Conservation (phyloP, 331 rosid genomes). For the Telfairia occidentalis region DNA sequence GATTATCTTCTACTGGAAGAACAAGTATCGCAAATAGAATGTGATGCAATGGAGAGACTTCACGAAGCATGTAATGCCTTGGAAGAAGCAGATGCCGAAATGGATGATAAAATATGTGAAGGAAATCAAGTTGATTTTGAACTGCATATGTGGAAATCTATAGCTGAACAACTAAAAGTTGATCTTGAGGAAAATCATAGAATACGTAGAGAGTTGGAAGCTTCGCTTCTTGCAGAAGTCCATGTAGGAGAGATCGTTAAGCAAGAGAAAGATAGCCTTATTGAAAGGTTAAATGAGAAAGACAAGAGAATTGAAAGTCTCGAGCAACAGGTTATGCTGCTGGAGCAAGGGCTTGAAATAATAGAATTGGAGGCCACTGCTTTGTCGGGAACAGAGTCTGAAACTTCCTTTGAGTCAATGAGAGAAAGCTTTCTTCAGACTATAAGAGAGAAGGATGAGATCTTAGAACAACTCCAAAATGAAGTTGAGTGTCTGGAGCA, state of each 20-base stretch:
- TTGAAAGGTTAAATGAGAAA: constrained; percentile 26
- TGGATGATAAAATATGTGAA: constrained; percentile 43
- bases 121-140: constrained; percentile 60
- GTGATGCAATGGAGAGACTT: constrained; percentile 27
- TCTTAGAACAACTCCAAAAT: constrained; percentile 41
- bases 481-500: constrained; percentile 41
- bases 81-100: constrained; percentile 35
- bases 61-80: constrained; percentile 39
- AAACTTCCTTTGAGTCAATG: constrained; percentile 19
- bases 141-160: constrained; percentile 48
- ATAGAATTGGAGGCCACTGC: constrained; percentile 26
- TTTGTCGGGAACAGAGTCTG: constrained; percentile 17
- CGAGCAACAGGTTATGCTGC: constrained; percentile 29
- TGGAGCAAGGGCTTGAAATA: constrained; percentile 32
- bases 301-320: constrained; percentile 27
- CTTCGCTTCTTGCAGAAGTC: constrained; percentile 63
- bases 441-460: constrained; percentile 35
- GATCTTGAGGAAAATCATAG: constrained; percentile 41
- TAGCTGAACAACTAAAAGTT: constrained; percentile 31
- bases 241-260: constrained; percentile 43
- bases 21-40: constrained; percentile 27
- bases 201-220: constrained; percentile 51
- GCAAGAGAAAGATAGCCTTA: constrained; percentile 41
- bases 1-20: constrained; percentile 35
- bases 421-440: constrained; percentile 20